phyloP scores from a whole-genome alignment of 2,329 filamentous ascomycete species.

The Macrophomina pseudophaseolina region DNA sequence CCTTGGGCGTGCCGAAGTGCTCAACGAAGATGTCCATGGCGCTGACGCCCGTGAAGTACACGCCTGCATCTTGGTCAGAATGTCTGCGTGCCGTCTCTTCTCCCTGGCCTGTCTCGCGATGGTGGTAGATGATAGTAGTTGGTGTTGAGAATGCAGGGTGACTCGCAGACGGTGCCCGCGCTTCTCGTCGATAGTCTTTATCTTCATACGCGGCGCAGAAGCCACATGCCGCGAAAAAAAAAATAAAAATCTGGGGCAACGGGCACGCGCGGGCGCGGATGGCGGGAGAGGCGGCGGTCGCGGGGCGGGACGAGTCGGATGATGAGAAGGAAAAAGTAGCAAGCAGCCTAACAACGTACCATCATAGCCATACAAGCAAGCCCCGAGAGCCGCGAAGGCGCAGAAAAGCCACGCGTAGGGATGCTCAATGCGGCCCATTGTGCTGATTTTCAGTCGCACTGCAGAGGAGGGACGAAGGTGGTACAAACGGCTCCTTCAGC shows the following conservation, averaged over 20 bases:
- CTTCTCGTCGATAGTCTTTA: neutral
- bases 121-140: too few relatives aligned
- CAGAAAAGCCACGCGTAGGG: conserved; percentile 44
- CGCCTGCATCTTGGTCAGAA: conserved; percentile 29
- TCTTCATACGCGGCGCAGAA: neutral
- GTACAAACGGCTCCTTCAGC: neutral
- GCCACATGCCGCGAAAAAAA: neutral
- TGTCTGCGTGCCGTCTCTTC: neutral
- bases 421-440: conserved; percentile 33
- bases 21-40: conserved; percentile 39
- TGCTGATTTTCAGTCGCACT: neutral
- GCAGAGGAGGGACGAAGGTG: neutral
- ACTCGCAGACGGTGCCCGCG: neutral
- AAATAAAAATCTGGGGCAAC: neutral
- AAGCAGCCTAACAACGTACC: conserved; percentile 11
- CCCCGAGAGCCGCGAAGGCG: conserved; percentile 45
- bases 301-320: conserved; percentile 1
- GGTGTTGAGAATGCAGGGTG: neutral
- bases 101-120: neutral
- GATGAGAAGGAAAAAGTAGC: neutral
- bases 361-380: conserved; percentile 46
- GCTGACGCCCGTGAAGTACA: conserved; percentile 44
- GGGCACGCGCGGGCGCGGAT: neutral
- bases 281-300: neutral
- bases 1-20: conserved; percentile 39